Base-by-base conservation (phyloP, 768 basidiomycete genomes). In the Macrolepiota albuminosa region DNA sequence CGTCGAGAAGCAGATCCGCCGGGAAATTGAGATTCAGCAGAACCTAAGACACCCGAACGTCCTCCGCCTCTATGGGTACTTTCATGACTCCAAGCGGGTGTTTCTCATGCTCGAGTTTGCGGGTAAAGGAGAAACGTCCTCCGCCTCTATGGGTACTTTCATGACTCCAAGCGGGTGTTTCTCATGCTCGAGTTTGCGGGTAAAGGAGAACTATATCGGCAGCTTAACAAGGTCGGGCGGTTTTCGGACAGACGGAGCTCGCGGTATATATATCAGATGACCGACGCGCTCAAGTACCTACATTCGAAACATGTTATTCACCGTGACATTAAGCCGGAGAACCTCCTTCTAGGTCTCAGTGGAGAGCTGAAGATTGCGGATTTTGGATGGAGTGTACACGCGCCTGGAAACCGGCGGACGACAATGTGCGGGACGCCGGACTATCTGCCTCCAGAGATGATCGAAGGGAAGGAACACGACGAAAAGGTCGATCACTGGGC, bases 51-150 rank as follows among this genome's bases (percentile, higher is more conserved):
- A 98, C 70, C 96, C 96, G 0, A 88, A 98, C 71, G 87, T 98
- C 65, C 80, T 99, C 11, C 87, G 96, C 4, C 80, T 98, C 10
- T 96, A 98, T 65, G 95, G 96, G 40, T 98, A 94, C 79, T 98
- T 98, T 78, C 95, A 98, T 75, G 97, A 99, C 73, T 86, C 91
- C 70, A 95, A 94, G 70, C 89, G 96, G 14, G 96, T 99, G 65
- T 98, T 98, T 74, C 81, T 98, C 59, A 95, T 98, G 88, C 85
- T 98, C 66, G 97, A 99, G 71, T 98, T 96, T 69, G 96, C 95
- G 0, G 95, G 90, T n/a, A n/a, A n/a, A n/a, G n/a, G n/a, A n/a
- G n/a, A n/a, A 88, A 98, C 71, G 87, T 98, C 65, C 80, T 99
- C 11, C 87, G 96, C 4, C 80, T 98, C 10, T 96, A 98, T 65